Evolutionary conservation across 345 rosid species (phyloP).

Genomic region (Citrus reticulata): DNA sequence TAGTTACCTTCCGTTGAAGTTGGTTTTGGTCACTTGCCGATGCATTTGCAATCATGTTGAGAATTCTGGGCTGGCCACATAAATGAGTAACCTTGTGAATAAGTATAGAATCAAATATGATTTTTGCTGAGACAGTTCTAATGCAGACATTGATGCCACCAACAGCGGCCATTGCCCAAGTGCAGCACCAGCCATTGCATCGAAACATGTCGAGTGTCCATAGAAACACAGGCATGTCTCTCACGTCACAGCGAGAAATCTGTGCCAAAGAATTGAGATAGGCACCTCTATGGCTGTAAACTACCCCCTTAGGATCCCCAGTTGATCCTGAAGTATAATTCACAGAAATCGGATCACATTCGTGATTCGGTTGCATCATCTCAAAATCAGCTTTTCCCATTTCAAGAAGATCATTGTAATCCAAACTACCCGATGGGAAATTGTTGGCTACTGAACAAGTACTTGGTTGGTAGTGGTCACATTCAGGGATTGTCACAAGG

Average conservation of each 20-base stretch:
- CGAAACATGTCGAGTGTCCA: constrained; percentile 74
- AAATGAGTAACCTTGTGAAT: constrained; percentile 41
- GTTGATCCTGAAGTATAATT: constrained; percentile 61
- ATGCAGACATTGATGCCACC: constrained; percentile 52
- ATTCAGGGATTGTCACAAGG: constrained; percentile 29
- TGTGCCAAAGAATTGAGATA: constrained; percentile 48
- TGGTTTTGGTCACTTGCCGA: not conserved
- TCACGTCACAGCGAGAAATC: constrained; percentile 30
- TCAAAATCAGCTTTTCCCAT: constrained; percentile 28
- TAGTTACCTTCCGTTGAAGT: constrained; percentile 20
- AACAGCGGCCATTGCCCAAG: constrained; percentile 55
- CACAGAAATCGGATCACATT: constrained; percentile 52
- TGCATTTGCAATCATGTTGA: constrained; percentile 34
- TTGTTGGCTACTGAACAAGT: not conserved
- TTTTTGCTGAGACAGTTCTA: constrained; percentile 24
- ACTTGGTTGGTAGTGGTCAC: not conserved
- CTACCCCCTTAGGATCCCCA: constrained; percentile 53
- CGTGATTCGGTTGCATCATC: constrained; percentile 24
- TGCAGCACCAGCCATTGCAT: constrained; percentile 67
- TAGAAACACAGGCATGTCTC: constrained; percentile 31
- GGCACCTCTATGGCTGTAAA: constrained; percentile 50
- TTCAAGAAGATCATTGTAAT: constrained; percentile 30
- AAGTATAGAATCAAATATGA: constrained; percentile 34
- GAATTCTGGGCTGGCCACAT: constrained; percentile 40
- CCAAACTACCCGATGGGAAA: not conserved